These are phyloP conservation scores for Solanum chaucha DNA, from an alignment of 257 asterid genomes.

Conservation along the genomic window DNA sequence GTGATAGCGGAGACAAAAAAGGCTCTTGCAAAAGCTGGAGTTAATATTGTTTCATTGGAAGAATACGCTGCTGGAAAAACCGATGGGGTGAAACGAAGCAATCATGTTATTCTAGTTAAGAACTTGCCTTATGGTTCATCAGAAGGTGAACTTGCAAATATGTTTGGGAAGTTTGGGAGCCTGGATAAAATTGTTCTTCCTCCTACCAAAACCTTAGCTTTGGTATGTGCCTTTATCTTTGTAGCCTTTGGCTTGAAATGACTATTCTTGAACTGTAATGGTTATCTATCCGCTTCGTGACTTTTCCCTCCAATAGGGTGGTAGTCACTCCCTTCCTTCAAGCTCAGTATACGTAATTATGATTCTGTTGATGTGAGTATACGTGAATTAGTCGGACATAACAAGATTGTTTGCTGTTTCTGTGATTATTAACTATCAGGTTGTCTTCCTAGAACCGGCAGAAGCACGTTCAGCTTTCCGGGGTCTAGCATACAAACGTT, in stretches of 20 bases:
- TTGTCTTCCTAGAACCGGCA: constrained; percentile 69
- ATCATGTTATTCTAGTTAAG: constrained; percentile 81
- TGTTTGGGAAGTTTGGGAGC: constrained; percentile 87
- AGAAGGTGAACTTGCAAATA: constrained; percentile 60
- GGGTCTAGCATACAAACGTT: constrained; percentile 81
- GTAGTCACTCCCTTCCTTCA: not conserved
- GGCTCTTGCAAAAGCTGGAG: constrained; percentile 73
- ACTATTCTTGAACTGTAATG: not conserved
- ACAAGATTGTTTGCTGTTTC: not conserved
- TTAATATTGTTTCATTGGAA: constrained; percentile 68
- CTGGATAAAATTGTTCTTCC: constrained; percentile 83
- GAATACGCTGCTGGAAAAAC: constrained; percentile 69
- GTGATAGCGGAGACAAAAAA: constrained; percentile 89
- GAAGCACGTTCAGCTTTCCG: constrained; percentile 86
- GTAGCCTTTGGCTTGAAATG: not conserved
- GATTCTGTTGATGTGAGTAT: not conserved
- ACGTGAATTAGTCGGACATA: not conserved
- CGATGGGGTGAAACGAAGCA: constrained; percentile 80
- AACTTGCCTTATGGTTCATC: constrained; percentile 86
- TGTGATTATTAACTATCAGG: constrained; percentile 31
- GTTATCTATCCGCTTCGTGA: not conserved
- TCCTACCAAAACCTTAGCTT: constrained; percentile 75
- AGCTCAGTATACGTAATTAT: not conserved
- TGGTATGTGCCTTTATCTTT: constrained; percentile 72
- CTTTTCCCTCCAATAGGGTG: not conserved